Base-by-base conservation (phyloP, 169 alveolate species). In the Cryptosporidium sp. region DNA sequence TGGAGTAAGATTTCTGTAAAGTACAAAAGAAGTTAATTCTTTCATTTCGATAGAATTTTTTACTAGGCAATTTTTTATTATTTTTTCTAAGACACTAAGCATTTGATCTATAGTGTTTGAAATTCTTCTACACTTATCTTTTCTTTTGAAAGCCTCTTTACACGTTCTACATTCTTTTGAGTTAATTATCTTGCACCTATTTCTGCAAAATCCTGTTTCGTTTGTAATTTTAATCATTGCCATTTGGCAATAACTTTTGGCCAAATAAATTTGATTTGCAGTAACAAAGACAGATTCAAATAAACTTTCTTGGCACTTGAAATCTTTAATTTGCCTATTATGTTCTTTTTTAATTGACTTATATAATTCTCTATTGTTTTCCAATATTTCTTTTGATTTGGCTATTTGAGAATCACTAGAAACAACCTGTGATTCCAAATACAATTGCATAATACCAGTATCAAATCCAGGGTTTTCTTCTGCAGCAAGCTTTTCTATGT, bases 121-220 rank as follows among this genome's bases (percentile, higher is more conserved):
- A 29, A 73, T 29, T 0, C 43, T 0, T 33, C 35, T 43, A 41
- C 86, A 73, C 39, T 52, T 73, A n/a, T 52, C 52, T 16, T 55
- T 50, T 58, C 37, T 73, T 18, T 29, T 29, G 29, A 73, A 73
- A 21, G 59, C 52, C 33, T 58, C 35, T 73, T 45, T 21, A 31
- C 86, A 73, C 37, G 70, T 18, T 37, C 21, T 55, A 58, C 86
- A 73, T 8, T 26, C 18, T n/a, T 21, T 59, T 31, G 71, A 52
- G 21, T 37, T 52, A 37, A 55, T n/a, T 26, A 52, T 29, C 29
- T 10, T 73, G 43, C 86, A 73, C 48, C 70, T 51, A n/a, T 59
- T 73, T 31, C 55, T 73, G 58, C 86, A 73, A 41, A n/a, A 59
- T 16, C 70, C 70, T n/a, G 52, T 10, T 41, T 73, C 86, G 55